Conservation (phyloP, 176 grass and related monocot species). For the Eragrostis curvula region DNA sequence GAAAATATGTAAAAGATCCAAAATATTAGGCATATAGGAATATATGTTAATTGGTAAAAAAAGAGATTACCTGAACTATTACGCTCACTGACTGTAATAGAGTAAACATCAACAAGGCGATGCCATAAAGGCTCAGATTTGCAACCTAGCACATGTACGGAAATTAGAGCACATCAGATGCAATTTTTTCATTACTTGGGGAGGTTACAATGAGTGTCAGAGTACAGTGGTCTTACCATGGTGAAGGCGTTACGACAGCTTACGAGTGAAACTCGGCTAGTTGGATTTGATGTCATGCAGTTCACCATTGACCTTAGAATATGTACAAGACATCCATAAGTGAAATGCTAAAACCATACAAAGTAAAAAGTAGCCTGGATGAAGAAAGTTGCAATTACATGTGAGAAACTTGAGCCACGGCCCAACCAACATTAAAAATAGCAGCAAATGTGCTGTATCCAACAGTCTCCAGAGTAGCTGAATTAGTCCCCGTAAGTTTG, state of each 20-base stretch:
- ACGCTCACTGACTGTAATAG: conserved; percentile 56
- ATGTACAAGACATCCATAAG: conserved; percentile 33
- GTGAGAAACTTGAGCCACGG: conserved; percentile 95
- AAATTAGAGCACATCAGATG: conserved; percentile 39
- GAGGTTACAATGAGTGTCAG: conserved; percentile 23
- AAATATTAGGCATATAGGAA: conserved; percentile 23
- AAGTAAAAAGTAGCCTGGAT: conserved; percentile 15
- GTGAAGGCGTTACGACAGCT: conserved; percentile 99
- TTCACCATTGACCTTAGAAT: conserved; percentile 96
- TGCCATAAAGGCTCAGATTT: conserved; percentile 86
- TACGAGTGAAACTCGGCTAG: conserved; percentile 90
- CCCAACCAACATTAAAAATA: conserved; percentile 99
- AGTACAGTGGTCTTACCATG: conserved; percentile 68
- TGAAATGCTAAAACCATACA: conserved; percentile 37
- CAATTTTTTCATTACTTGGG: conserved; percentile 9
- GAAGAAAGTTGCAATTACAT: conserved; percentile 65
- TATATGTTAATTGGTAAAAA: conserved; percentile 10
- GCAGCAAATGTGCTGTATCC: conserved; percentile 93
- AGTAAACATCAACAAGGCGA: conserved; percentile 89
- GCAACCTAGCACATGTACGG: conserved; percentile 65
- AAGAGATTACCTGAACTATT: conserved; percentile 72
- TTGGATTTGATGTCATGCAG: conserved; percentile 93
- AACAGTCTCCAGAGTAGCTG: conserved; percentile 76
- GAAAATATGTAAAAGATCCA: conserved; percentile 35
- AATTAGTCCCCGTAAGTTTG: conserved; percentile 68